Base-by-base conservation (phyloP, 495 filamentous ascomycete species). In the Durotheca rogersii region DNA sequence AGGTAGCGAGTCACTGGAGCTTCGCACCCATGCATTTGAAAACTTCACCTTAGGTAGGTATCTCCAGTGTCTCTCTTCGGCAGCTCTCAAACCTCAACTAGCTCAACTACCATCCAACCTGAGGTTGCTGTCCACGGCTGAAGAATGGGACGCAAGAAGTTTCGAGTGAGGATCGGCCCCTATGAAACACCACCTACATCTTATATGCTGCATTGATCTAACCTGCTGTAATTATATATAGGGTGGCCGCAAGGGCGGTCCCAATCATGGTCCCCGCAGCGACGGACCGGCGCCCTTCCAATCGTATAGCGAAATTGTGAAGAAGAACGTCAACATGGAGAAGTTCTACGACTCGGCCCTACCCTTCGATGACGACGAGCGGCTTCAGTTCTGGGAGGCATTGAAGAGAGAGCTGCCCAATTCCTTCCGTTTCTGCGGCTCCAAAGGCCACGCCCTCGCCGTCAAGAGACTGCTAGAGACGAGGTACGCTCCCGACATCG, bases 341-440 rank as follows among this genome's bases (percentile, higher is more conserved):
- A 71, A 72, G 44, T 97, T 83, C 72, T 98, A 98, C 73, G 86
- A 94, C 67, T 67, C 73, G 43, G 77, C 88, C 11, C 77, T 85
- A 0, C 75, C 90, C 21, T 67, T 96, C 3, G 72, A 81, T 7
- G 86, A 89, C 25, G 79, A 82, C 12, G 91, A 96, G 69, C 76
- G 73, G 46, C 73, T 81, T 16, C 75, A 79, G 2, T 97, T 97
- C 70, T 98, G 93, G 93, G 71, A 74, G 4, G 75, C 87, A 4
- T 69, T 97, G 56, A 78, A 81, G 47, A 75, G 83, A 55, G 91
- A 96, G 59, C 76, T 98, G 1, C 93, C 93, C 35, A 96, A 93
- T 71, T 94, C 88, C 68, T 98, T 96, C 76, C 81, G 94, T 27
- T 98, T 98, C 69, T 89, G 90, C 39, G 92, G 93, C 5, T 95